Percentiles rank a stretch among this genome's conserved stretches.
phyloP scores from a whole-genome alignment of 2,329 filamentous ascomycete genomes.

The Pleurostoma richardsiae region DNA sequence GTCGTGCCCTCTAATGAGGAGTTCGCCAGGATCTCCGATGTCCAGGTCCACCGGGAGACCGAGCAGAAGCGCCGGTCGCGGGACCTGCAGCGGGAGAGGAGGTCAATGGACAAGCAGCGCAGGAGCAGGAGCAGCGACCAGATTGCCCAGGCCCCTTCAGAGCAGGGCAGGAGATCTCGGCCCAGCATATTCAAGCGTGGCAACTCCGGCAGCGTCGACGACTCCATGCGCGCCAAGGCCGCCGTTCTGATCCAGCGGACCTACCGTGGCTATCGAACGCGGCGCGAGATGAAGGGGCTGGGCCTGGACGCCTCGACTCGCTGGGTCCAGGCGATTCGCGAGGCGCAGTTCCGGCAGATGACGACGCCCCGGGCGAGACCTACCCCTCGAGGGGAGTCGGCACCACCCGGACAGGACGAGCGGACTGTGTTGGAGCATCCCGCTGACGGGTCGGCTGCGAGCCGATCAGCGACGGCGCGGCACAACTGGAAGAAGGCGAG shows the following conservation, averaged over 20 bases:
- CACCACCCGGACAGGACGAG: slow-evolving; percentile 3
- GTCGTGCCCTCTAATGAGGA: slow-evolving; percentile 38
- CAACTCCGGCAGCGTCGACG: slow-evolving; percentile 11
- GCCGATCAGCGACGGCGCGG: slow-evolving; percentile 38
- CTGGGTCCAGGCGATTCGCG: slow-evolving; percentile 63
- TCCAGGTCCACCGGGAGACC: slow-evolving; percentile 42
- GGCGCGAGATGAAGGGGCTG: slow-evolving; percentile 65
- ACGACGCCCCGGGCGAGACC: slow-evolving; percentile 36
- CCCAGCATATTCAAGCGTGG: slow-evolving; percentile 6
- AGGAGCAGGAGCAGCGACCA: slow-evolving; percentile 13
- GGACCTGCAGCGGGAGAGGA: slow-evolving; percentile 29
- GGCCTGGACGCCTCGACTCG: slow-evolving; percentile 64
- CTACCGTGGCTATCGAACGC: slow-evolving; percentile 71
- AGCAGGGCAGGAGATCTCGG: slow-evolving; percentile 2
- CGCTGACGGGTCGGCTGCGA: slow-evolving; percentile 9
- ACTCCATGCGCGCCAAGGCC: slow-evolving; percentile 31
- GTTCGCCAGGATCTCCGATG: slow-evolving; percentile 40
- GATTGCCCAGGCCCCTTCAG: neutral
- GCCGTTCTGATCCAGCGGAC: slow-evolving; percentile 61
- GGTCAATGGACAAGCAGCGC: slow-evolving; percentile 7
- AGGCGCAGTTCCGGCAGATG: slow-evolving; percentile 48
- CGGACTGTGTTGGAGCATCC: slow-evolving; percentile 5
- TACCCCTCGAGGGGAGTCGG: slow-evolving; percentile 14
- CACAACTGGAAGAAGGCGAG: slow-evolving; percentile 73
- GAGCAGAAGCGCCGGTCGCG: slow-evolving; percentile 35